phyloP scores from a whole-genome alignment of 208 protist genomes.

The Strigomonas galati region DNA sequence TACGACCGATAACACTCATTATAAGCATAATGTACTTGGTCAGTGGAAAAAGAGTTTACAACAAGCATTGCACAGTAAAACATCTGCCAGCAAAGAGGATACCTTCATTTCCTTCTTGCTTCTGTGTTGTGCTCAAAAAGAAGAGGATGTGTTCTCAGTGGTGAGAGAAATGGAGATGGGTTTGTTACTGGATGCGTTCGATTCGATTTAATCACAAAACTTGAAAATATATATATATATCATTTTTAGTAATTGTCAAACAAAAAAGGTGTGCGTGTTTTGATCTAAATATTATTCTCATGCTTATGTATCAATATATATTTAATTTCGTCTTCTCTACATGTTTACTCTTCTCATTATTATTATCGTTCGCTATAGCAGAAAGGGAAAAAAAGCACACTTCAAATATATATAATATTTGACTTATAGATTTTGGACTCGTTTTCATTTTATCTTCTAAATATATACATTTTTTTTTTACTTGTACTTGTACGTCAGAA shows the following conservation, averaged over 20 bases:
- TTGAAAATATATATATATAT: no score
- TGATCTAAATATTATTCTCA: neutral
- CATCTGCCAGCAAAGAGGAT: no score
- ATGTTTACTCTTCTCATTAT: neutral
- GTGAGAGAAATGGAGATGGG: no score
- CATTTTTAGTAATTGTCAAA: neutral
- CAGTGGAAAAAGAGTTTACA: no score
- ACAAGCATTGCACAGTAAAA: no score
- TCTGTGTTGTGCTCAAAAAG: neutral
- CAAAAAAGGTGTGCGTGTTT: neutral
- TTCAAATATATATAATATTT: neutral
- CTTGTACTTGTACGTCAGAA: neutral
- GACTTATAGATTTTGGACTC: slow-evolving; percentile 5
- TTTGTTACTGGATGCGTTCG: no score
- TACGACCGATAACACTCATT: no score
- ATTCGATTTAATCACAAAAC: no score
- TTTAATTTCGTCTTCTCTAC: neutral
- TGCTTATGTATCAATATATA: neutral
- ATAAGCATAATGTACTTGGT: no score
- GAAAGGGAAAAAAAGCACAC: slow-evolving; percentile 10
- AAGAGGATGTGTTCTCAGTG: neutral
- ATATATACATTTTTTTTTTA: slow-evolving; percentile 1
- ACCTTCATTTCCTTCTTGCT: neutral
- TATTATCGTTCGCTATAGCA: neutral
- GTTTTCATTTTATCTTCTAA: slow-evolving; percentile 9